Conservation (phyloP, 2,329 filamentous ascomycete species). For the Stemphylium beticola region DNA sequence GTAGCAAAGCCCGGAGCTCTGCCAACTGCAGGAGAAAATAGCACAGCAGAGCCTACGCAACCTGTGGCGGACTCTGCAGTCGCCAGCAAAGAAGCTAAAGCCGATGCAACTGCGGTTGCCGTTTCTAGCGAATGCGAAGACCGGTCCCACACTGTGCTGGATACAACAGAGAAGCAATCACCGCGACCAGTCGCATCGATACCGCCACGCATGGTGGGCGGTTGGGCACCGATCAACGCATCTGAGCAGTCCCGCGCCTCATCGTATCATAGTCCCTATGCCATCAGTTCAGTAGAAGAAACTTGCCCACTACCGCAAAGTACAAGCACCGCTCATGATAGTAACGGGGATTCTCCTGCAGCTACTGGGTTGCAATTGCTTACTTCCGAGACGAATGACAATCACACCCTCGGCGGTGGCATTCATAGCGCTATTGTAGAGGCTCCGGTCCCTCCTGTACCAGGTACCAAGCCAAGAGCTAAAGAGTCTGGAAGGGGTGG, state of each 20-base stretch:
- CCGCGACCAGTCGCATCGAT: background rate
- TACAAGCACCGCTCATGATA: background rate
- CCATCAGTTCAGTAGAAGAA: conserved; percentile 3
- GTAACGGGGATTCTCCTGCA: background rate
- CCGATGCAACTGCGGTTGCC: background rate
- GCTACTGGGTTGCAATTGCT: background rate
- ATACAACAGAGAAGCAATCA: background rate
- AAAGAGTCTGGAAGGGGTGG: conserved; percentile 15
- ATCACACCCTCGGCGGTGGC: background rate
- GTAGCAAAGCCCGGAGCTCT: background rate
- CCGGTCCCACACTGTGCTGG: background rate
- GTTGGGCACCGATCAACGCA: conserved; percentile 30
- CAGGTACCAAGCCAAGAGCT: conserved; percentile 11
- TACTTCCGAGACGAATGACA: background rate
- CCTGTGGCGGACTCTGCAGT: background rate
- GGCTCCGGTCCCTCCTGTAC: conserved; percentile 3
- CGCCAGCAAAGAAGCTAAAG: background rate
- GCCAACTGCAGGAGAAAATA: background rate
- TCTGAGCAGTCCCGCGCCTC: background rate
- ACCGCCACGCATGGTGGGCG: conserved; percentile 1
- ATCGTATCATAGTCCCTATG: conserved; percentile 30
- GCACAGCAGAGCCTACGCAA: background rate
- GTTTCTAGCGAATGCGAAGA: background rate
- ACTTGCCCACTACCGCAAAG: background rate
- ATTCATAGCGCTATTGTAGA: conserved; percentile 8